Base-by-base conservation (phyloP, 352 stramenopile genomes). In the Phytophthora nicotianae region DNA sequence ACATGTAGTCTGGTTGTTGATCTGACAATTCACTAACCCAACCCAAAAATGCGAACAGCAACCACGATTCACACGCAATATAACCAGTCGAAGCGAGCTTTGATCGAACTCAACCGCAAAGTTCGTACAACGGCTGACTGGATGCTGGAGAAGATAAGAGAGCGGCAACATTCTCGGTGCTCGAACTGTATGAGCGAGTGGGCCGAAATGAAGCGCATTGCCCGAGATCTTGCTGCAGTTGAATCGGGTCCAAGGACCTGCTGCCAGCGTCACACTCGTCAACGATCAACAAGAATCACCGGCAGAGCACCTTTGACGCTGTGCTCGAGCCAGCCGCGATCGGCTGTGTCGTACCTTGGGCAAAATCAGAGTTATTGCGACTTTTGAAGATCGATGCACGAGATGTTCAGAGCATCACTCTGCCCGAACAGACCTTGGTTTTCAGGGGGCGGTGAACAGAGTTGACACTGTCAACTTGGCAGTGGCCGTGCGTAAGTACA, bases 331-430 rank as follows among this genome's bases (percentile, higher is more conserved):
- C 19, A 40, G 33, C 41, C 50, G 23, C 7, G 13, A 35, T 20
- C 21, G 14, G 35, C 50, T 49, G 9, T 5, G 13, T 20, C 0
- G 21, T 27, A 33, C 27, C 26, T 49, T 58, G 43, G 8, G n/a
- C 35, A 41, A 6, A 17, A 46, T 46, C 40, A 26, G 37, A 16
- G 9, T 4, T 19, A 42, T 47, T 48, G 58, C 57, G 33, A 35
- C 50, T n/a, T 68, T 58, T 68, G 20, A 71, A 65, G 62, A 69
- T 59, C 53, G 4, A 35, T 58, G 50, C n/a, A 17, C 6, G 13
- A 13, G 32, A 38, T 38, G 32, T n/a, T 38, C 32, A 38, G 24
- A 29, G 24, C 24, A 5, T 38, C 29, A 14, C 50, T 37, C n/a
- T 51, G 50, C 38, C 23, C 13, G 45, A n/a, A 23, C 40, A 60